Percentiles rank a stretch among this genome's conserved stretches.
phyloP scores from a whole-genome alignment of 768 basidiomycete genomes.

The Mycena floridula region DNA sequence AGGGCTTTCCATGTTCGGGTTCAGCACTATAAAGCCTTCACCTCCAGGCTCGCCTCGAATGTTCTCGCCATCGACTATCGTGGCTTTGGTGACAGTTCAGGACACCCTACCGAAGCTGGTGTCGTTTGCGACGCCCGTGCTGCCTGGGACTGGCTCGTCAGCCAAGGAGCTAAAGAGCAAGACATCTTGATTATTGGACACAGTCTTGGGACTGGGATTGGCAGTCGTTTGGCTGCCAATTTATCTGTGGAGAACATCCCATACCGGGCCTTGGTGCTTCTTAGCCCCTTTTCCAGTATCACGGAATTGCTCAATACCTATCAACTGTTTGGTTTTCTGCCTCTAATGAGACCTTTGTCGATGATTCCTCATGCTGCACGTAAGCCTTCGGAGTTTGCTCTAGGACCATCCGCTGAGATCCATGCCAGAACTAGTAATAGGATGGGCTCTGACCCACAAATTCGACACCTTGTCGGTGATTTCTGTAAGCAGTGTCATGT shows the following conservation, averaged over 20 bases:
- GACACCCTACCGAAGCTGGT: conserved; percentile 71
- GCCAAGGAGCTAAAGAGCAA: conserved; percentile 47
- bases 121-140: conserved; percentile 67
- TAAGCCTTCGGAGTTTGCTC: conserved; percentile 29
- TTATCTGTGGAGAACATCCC: conserved; percentile 36
- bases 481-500: conserved; percentile 37
- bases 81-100: conserved; percentile 85
- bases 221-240: conserved; percentile 40
- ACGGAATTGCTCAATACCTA: conserved; percentile 62
- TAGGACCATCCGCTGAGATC: neutral
- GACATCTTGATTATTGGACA: conserved; percentile 78
- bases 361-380: conserved; percentile 56
- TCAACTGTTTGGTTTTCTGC: conserved; percentile 56
- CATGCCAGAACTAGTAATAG: conserved; percentile 43
- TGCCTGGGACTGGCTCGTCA: conserved; percentile 74
- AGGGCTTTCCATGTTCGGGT: conserved; percentile 65
- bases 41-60: conserved; percentile 63
- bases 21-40: conserved; percentile 59
- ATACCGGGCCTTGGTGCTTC: conserved; percentile 42
- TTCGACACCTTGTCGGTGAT: conserved; percentile 63
- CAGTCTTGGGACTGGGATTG: conserved; percentile 84
- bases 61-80: conserved; percentile 88
- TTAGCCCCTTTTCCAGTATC: conserved; percentile 56
- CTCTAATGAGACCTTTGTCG: conserved; percentile 65
- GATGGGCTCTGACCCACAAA: conserved; percentile 44